Evolutionary conservation across 495 filamentous ascomycete species (phyloP), one percentile per base, ranked within the genome.

Genomic region (Daldinia caldariorum): DNA sequence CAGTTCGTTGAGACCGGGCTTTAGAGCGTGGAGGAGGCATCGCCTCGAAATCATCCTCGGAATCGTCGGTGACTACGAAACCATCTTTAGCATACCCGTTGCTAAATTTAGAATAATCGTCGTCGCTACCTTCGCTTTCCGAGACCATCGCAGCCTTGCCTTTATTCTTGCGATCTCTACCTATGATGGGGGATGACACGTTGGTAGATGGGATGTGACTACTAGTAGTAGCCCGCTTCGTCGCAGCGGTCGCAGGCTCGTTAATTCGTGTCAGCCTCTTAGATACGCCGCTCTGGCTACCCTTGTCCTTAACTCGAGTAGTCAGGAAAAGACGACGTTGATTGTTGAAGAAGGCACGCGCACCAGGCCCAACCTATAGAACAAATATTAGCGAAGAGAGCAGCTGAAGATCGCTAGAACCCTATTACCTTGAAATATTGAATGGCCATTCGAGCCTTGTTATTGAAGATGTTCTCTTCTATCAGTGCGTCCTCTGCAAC

Each of bases 121-220:
- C 74, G 13, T 74, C 71, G 12, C 79, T 77, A n/a, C 81, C 75
- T 14, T 80, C 71, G n/a, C 77, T 61, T 39, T 58, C 70, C 14
- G 53, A 39, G 32, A 34, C 66, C 16, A 16, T 58, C 18, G 74
- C 29, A 5, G 85, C 82, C 66, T 84, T 86, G 39, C 82, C 82
- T 75, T 89, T 83, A 16, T 70, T 71, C 54, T 76, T 81, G 41
- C 72, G 77, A 6, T 77, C 58, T 32, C 73, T 67, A 26, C 75
- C 71, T 39, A 70, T 84, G 3, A 93, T 77, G 6, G 95, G 94
- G 10, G 95, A 97, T 3, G 95, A 94, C 9, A 97, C 85, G 60
- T 93, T 91, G 0, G 94, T 97, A 5, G 94, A 96, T 29, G 79
- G 71, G 31, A 78, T 63, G 18, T 75, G 71, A 43, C 59, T 74